Evolutionary conservation across 2,329 filamentous ascomycete genomes (phyloP), one percentile per base, ranked within the genome.

Genomic region (Alternaria longipes): DNA sequence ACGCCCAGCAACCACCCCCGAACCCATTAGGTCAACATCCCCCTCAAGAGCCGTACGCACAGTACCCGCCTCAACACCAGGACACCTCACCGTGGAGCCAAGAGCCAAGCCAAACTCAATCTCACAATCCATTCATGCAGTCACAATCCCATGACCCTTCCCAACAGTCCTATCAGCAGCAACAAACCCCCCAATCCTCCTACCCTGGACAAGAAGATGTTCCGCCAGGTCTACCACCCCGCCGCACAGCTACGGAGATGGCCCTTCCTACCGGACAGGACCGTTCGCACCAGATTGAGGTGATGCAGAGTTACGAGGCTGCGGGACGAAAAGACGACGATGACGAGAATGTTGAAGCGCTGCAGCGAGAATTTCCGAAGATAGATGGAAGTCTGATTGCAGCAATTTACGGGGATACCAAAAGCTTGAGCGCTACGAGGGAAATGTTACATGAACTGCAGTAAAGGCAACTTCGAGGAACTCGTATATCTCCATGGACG

Each of bases 331-430:
- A 69, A 74, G 73, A 73, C 28, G 73, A 79, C 45, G 76, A 79
- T 38, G 81, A 83, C 54, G 69, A 73, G 22, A 79, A 82, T 60
- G 78, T 82, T 24, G 80, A 77, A 60, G 74, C 73, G 30, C 63
- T 83, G 66, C 75, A 80, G 70, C 60, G 75, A 16, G 80, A 83
- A 69, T 83, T 81, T 54, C 81, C 81, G 1, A 72, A 67, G n/a
- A 67, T 82, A n/a, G 81, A 83, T 66, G 76, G 78, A 3, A 79
- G 74, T 57, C 62, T 83, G 67, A 80, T 83, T 62, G 81, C 81
- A 11, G 81, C 81, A n/a, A 75, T 83, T 44, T 83, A 82, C 62
- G 74, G 75, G 7, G 81, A 83, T 64, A 76, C 73, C 26, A 75
- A 80, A 69, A 77, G 72, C 62, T 56, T 81, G 64, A 75, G 75